Base-by-base conservation (phyloP, 108 stramenopile genomes). In the Skeletonema tropicum region DNA sequence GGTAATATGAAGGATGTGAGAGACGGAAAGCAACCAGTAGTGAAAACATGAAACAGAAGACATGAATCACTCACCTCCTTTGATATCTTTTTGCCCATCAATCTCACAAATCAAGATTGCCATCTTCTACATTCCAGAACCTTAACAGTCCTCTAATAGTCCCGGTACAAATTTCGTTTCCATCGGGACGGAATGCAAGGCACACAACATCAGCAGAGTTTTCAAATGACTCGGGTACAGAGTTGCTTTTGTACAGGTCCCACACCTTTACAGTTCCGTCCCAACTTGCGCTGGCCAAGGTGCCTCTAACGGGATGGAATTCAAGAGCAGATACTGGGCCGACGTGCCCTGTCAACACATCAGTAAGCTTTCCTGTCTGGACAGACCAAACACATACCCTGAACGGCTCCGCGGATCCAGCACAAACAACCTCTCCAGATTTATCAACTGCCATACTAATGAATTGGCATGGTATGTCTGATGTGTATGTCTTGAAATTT, bases 261-360 rank as follows among this genome's bases (percentile, higher is more conserved):
- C 98, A 99, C 0, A 99, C 72, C 69, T 97, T 97, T 23, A 97
- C 94, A 12, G 96, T 96, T 8, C 97, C 97, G 75, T 99, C 99
- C 99, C 99, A 99, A 15, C 96, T 96, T 30, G 92, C 96, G 57
- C 93, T 91, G 5, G 96, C 97, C 26, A 99, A 72, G 12, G 80
- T 87, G 2, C 94, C 96, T 13, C 89, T 77, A 55, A 72, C 83
- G 45, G 91, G 86, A 77, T 91, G 87, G 64, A 98, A 98, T 11
- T 82, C 84, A 38, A 99, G 69, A 25, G 74, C 77, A 23, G 87
- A 79, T 25, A 99, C 82, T 3, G 99, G 99, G 5, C 97, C 99
- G 15, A 87, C 69, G 76, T 99, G 99, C 5, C 98, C 98, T 5
- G 97, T 91, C 6, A 98, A 89, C 14, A 98, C 88, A 82, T 99